Evolutionary conservation across 1,284 basidiomycete genomes (phyloP), one percentile per base, ranked within the genome.

Genomic region (Ceratobasidium sp.): DNA sequence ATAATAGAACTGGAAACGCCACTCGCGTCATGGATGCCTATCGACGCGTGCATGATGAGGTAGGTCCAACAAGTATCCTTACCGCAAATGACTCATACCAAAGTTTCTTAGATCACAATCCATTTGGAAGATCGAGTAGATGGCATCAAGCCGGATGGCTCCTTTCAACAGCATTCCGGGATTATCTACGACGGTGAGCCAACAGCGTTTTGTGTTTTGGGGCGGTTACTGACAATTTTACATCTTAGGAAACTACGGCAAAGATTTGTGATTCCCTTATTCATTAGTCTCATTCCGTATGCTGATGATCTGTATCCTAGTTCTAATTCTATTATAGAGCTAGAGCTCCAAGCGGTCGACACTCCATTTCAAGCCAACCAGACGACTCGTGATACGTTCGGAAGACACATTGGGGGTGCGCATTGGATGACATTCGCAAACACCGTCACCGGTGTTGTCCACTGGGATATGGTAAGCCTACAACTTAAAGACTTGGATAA

Each of bases 81-180:
- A 85, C 80, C 84, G 87, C 79, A 84, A 80, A 0, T 77, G 7
- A 28, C 26, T 66, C 10, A 66, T 6, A 26, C 26, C 3, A 9
- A 10, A 15, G 23, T 7, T 6, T 46, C 44, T 18, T 28, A 71
- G 69, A 56, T 64, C 33, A 49, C 46, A 20, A 64, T 75, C 15
- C 60, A 64, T 3, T 49, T 61, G 26, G 28, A 75, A 10, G 51
- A 68, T 23, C 86, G 83, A 80, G 87, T 86, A 15, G 91, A 93
- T 82, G 91, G 91, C 0, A 92, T 93, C 77, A 86, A 89, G 42
- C 84, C 87, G 0, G 92, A 93, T 81, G 91, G 91, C 0, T 88
- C 88, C 77, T 93, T 93, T 82, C 87, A 88, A 4, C 90, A 92
- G 83, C 92, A 93, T 81, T 83, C 82, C 7, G 90, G 90, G 2